These are phyloP conservation scores for Ballota nigra DNA, from an alignment of 257 asterid species.

Conservation along the genomic window DNA sequence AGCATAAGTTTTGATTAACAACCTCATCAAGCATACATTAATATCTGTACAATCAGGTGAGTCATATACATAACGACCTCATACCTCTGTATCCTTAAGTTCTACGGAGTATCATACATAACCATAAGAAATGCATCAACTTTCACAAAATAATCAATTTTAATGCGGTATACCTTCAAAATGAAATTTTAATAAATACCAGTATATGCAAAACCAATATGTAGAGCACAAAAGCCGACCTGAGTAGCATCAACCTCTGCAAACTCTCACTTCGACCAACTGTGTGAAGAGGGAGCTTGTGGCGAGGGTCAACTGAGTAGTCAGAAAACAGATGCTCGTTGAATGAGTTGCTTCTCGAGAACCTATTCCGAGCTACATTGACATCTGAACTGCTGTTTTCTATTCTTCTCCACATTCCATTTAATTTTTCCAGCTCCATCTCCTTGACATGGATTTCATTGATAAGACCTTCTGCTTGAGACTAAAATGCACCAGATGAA, in stretches of 20 bases:
- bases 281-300: constrained; percentile 56
- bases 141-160: constrained; percentile 10
- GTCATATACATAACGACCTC: background rate
- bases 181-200: constrained; percentile 85
- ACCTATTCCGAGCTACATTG: constrained; percentile 62
- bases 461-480: constrained; percentile 80
- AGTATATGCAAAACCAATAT: constrained; percentile 71
- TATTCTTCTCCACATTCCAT: constrained; percentile 54
- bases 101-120: background rate
- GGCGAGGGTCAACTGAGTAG: constrained; percentile 46
- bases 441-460: constrained; percentile 65
- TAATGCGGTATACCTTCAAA: constrained; percentile 30
- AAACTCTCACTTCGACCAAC: constrained; percentile 58
- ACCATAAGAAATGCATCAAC: background rate
- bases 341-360: constrained; percentile 52
- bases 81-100: background rate
- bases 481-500: constrained; percentile 40
- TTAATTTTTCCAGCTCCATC: constrained; percentile 75
- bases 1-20: background rate
- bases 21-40: constrained; percentile 12
- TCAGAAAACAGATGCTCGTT: constrained; percentile 47
- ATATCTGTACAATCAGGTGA: constrained; percentile 25
- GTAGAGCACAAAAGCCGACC: constrained; percentile 78
- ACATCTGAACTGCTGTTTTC: constrained; percentile 51
- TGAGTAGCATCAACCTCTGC: constrained; percentile 78